These are phyloP conservation scores for Fragosphaeria purpurea DNA, from an alignment of 2,329 filamentous ascomycete species.

Conservation along the genomic window DNA sequence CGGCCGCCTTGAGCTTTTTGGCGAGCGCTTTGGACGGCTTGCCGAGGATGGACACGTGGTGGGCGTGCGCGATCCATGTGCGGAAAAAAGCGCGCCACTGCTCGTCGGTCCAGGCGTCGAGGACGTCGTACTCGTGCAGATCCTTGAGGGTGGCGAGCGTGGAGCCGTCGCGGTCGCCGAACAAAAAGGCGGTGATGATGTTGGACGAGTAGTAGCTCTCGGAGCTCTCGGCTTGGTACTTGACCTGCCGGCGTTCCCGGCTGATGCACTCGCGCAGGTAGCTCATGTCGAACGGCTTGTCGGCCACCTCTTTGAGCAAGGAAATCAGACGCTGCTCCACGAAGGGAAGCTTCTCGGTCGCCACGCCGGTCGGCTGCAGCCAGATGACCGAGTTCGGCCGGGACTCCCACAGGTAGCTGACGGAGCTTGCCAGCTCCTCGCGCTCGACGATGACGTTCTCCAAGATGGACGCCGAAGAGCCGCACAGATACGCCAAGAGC, in stretches of 20 bases:
- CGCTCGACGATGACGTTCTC: constrained; percentile 90
- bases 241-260: constrained; percentile 70
- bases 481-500: constrained; percentile 76
- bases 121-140: constrained; percentile 51
- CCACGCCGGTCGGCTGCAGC: constrained; percentile 78
- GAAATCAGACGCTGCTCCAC: constrained; percentile 82
- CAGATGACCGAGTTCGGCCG: constrained; percentile 76
- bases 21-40: constrained; percentile 74
- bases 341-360: constrained; percentile 70
- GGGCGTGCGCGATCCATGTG: constrained; percentile 75
- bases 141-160: constrained; percentile 52
- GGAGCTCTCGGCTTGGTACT: constrained; percentile 73
- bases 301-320: constrained; percentile 69
- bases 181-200: constrained; percentile 87
- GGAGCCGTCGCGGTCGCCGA: constrained; percentile 75
- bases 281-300: constrained; percentile 73
- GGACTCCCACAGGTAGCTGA: constrained; percentile 69
- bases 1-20: constrained; percentile 69
- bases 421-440: constrained; percentile 80
- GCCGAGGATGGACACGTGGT: constrained; percentile 80
- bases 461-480: constrained; percentile 83
- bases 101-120: constrained; percentile 71
- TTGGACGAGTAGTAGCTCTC: constrained; percentile 73
- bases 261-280: constrained; percentile 84
- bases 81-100: constrained; percentile 77